Percentiles rank a stretch among this genome's conserved stretches.
phyloP scores from a whole-genome alignment of 768 basidiomycete species.

The Royoungia palumana region DNA sequence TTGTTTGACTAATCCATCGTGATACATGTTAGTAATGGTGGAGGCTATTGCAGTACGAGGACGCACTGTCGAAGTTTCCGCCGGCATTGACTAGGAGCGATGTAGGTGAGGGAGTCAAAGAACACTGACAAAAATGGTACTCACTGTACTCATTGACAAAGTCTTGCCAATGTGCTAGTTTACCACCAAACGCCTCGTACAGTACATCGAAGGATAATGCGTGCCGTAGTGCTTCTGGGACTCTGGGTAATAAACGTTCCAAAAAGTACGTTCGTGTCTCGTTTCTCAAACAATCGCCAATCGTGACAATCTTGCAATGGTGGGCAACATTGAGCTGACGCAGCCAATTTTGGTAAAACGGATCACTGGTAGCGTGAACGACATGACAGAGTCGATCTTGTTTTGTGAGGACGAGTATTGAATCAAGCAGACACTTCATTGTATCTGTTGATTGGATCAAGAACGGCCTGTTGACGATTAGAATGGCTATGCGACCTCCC shows the following conservation, averaged over 20 bases:
- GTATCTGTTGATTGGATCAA: constrained; percentile 74
- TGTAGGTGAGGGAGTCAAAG: constrained; percentile 2
- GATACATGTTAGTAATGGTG: constrained; percentile 5
- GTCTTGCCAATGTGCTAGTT: constrained; percentile 80
- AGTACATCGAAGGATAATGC: constrained; percentile 67
- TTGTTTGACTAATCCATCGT: constrained; percentile 61
- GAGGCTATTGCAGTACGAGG: not conserved
- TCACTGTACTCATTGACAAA: constrained; percentile 71
- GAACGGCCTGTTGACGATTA: constrained; percentile 48
- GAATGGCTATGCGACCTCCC: not conserved
- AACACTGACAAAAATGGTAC: not conserved
- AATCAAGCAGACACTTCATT: constrained; percentile 82
- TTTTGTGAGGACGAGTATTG: constrained; percentile 83
- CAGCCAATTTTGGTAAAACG: constrained; percentile 83
- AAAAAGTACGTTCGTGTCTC: constrained; percentile 68
- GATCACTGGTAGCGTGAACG: constrained; percentile 78
- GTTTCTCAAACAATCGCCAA: constrained; percentile 73
- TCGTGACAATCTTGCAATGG: constrained; percentile 81
- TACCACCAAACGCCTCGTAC: constrained; percentile 80
- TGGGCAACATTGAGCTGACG: constrained; percentile 77
- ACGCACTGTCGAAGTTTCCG: constrained; percentile 68
- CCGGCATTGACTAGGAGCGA: constrained; percentile 61
- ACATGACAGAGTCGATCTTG: constrained; percentile 84
- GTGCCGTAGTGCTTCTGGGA: constrained; percentile 58
- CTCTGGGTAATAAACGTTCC: constrained; percentile 59